These are phyloP conservation scores for Pachysandra terminalis DNA, from an alignment of 164 flowering plant species.

Conservation along the genomic window DNA sequence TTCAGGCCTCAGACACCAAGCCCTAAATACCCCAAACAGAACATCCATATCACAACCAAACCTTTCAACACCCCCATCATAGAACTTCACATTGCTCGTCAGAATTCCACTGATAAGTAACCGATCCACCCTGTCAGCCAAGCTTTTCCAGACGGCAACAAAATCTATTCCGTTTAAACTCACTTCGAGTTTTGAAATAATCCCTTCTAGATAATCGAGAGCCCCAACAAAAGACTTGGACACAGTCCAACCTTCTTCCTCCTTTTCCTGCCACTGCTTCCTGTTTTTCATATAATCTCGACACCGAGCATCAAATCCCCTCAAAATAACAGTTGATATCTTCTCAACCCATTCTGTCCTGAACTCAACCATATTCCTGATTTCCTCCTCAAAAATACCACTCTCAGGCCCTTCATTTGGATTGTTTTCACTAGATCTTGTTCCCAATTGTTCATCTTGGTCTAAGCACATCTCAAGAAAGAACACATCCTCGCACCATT, in stretches of 20 bases:
- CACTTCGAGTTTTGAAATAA: constrained; percentile 47
- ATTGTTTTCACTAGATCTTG: constrained; percentile 8
- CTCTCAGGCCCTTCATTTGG: constrained; percentile 20
- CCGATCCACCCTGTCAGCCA: constrained; percentile 67
- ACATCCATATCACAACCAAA: constrained; percentile 60
- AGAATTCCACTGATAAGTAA: constrained; percentile 55
- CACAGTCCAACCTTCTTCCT: constrained; percentile 57
- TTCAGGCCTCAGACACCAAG: constrained; percentile 94
- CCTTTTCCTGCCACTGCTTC: constrained; percentile 88
- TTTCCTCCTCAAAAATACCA: constrained; percentile 59
- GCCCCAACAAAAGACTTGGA: constrained; percentile 65
- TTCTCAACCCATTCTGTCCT: constrained; percentile 80
- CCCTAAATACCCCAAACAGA: constrained; percentile 66
- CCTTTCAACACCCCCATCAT: constrained; percentile 64
- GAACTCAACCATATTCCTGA: constrained; percentile 52
- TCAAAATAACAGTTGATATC: constrained; percentile 64
- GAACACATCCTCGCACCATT: constrained; percentile 82
- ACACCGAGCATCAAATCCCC: constrained; percentile 77
- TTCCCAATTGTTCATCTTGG: constrained; percentile 9
- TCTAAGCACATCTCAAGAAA: constrained; percentile 71
- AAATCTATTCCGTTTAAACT: constrained; percentile 67
- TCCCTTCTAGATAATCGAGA: constrained; percentile 79
- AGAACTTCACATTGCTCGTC: constrained; percentile 63
- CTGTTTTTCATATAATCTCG: constrained; percentile 78
- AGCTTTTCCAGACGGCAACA: constrained; percentile 70